Evolutionary conservation across 2,329 filamentous ascomycete genomes (phyloP), one percentile per base, ranked within the genome.

Genomic region (Hypoxylon sp.): DNA sequence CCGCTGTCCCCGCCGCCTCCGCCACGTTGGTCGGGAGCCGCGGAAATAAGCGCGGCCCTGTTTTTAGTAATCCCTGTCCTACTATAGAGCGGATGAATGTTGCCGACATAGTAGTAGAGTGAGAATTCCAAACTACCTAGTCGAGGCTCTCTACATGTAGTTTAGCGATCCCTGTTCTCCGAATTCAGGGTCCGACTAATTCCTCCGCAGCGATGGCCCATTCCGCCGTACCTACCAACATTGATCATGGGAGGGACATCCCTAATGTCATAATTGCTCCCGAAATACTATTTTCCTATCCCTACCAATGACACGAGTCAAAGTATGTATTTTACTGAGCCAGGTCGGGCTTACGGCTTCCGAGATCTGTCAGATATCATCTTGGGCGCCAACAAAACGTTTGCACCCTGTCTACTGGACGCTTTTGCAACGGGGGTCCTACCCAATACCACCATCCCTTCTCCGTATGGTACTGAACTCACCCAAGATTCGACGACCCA

Each of bases 281-380:
- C 38, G 2, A 30, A 30, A 7, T 30, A 30, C 28, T 9, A 4
- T 43, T 17, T 43, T 17, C 38, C 17, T 21, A 19, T 23, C 65
- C 61, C 58, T 70, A 65, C 55, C 65, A 60, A 68, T 58, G 55
- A 48, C 53, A 63, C 25, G 60, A 46, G 32, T 56, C 17, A 10
- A 43, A 17, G 38, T 56, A 63, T 17, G 38, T 56, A 63, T 65
- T 68, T 63, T 51, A 48, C 58, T 45, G 50, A 63, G 66, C 63
- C 43, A 55, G 52, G 61, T 64, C 65, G 67, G 69, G 67, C 56
- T 53, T 51, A 60, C 45, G 61, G n/a, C 36, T 57, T 59, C 70
- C 66, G 62, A 71, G 58, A 75, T 72, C 68, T 73, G 56, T 75
- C 73, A 74, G 45, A 71, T 74, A 70, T 75, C 73, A 75, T 57